Conservation (phyloP, 345 rosid genomes). For the Bruguiera sexangula region DNA sequence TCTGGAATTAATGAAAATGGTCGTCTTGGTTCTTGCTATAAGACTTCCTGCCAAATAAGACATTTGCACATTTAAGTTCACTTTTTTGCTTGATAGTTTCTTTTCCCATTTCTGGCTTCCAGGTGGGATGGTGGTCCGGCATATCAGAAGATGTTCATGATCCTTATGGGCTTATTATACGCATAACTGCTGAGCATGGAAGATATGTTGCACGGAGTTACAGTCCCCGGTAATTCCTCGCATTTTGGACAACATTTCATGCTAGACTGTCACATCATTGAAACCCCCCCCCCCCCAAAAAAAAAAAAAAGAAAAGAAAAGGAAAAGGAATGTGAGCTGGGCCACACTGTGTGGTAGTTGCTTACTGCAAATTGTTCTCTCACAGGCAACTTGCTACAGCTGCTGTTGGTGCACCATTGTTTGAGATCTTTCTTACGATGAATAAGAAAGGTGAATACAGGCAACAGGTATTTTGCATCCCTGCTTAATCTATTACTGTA, state of each 20-base stretch:
- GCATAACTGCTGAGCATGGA: constrained; percentile 51
- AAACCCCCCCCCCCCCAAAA: too few species aligned
- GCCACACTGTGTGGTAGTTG: not conserved
- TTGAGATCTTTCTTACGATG: constrained; percentile 72
- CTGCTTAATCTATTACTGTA: not conserved
- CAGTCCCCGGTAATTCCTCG: constrained; percentile 8
- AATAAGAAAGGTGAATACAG: constrained; percentile 74
- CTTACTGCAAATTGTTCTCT: constrained; percentile 17
- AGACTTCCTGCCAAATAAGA: too few species aligned
- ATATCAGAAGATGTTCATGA: constrained; percentile 66
- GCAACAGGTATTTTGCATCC: constrained; percentile 58
- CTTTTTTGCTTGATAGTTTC: not conserved
- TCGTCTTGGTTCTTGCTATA: too few species aligned
- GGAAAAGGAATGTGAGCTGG: too few species aligned
- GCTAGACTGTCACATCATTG: too few species aligned
- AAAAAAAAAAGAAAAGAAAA: too few species aligned
- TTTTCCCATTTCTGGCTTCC: constrained; percentile 15
- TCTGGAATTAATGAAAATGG: too few species aligned
- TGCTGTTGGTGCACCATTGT: constrained; percentile 67
- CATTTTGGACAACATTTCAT: not conserved
- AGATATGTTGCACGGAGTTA: constrained; percentile 25
- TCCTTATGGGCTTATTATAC: constrained; percentile 82
- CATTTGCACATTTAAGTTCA: not conserved
- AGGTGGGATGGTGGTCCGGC: constrained; percentile 99
- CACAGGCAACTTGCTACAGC: constrained; percentile 80